phyloP scores from a whole-genome alignment of 2,329 filamentous ascomycete genomes.

The Xylariaceae sp. region DNA sequence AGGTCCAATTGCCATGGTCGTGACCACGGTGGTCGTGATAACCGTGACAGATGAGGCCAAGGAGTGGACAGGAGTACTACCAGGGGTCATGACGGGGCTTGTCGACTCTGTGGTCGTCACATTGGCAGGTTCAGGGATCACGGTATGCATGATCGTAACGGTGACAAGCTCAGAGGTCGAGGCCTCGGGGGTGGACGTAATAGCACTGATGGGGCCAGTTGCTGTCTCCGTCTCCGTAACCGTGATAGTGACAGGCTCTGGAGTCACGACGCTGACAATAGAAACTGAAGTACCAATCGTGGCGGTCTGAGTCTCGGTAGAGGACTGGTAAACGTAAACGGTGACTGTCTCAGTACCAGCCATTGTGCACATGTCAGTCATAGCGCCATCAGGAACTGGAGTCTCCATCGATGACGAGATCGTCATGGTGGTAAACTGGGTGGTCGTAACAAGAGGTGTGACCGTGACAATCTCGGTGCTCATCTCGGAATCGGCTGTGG shows the following conservation, averaged over 20 bases:
- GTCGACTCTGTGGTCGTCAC: slow-evolving; percentile 1
- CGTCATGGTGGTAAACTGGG: slow-evolving; percentile 8
- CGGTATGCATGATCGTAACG: slow-evolving; percentile 9
- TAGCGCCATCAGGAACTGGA: background rate
- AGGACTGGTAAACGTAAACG: slow-evolving; percentile 1
- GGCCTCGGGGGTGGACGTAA: background rate
- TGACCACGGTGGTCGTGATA: background rate
- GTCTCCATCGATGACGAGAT: background rate
- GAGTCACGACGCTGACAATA: background rate
- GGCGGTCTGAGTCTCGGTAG: slow-evolving; percentile 7
- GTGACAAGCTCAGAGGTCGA: slow-evolving; percentile 3
- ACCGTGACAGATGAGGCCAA: background rate
- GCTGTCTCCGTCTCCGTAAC: slow-evolving; percentile 5
- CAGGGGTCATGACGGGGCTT: background rate
- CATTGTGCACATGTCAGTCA: background rate
- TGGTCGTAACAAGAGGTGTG: slow-evolving; percentile 14
- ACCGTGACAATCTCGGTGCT: slow-evolving; percentile 16
- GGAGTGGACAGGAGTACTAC: background rate
- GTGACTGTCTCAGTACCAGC: slow-evolving; percentile 10
- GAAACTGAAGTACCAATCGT: slow-evolving; percentile 1
- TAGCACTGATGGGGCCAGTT: background rate
- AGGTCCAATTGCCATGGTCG: slow-evolving; percentile 5
- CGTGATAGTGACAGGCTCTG: slow-evolving; percentile 4
- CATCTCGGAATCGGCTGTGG: slow-evolving; percentile 1
- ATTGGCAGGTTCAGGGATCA: slow-evolving; percentile 3